These are phyloP conservation scores for Picea sitchensis DNA, from an alignment of 75 land plant species.

Conservation along the genomic window DNA sequence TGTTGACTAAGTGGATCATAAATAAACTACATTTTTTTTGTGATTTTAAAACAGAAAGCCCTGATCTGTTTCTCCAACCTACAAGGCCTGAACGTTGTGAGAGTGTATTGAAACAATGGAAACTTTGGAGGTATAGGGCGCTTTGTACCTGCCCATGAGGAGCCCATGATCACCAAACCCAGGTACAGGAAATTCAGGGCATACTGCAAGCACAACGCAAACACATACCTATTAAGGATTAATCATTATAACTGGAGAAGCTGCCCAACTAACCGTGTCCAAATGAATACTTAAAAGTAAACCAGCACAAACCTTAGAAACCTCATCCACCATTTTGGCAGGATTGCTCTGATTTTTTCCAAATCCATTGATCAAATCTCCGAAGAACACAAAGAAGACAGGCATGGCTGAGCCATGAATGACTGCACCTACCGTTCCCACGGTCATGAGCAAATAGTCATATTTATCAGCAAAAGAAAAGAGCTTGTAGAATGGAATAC, in stretches of 20 bases:
- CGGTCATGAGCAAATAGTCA: conserved; percentile 54
- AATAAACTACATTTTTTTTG: too few species aligned
- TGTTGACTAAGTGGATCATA: too few species aligned
- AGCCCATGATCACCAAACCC: conserved; percentile 70
- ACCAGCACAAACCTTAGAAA: conserved; percentile 51
- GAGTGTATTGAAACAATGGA: too few species aligned
- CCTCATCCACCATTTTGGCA: conserved; percentile 55
- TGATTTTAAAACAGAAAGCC: too few species aligned
- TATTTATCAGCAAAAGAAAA: conserved; percentile 74
- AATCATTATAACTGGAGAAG: not conserved
- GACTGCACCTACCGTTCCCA: conserved; percentile 70
- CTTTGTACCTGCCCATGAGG: conserved; percentile 84
- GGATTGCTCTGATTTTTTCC: conserved; percentile 66
- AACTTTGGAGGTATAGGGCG: not conserved
- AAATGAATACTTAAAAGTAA: not conserved
- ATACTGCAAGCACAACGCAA: conserved; percentile 51
- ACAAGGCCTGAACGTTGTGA: too few species aligned
- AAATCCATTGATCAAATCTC: conserved; percentile 83
- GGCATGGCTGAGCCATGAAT: conserved; percentile 90
- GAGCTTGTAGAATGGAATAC: conserved; percentile 69
- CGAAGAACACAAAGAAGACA: conserved; percentile 79
- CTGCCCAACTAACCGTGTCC: not conserved
- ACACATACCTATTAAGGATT: not conserved
- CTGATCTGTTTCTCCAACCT: too few species aligned
- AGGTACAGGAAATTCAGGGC: conserved; percentile 90